These are phyloP conservation scores for Scenedesmus sp. DNA, from an alignment of 163 green algal genomes.

Conservation along the genomic window DNA sequence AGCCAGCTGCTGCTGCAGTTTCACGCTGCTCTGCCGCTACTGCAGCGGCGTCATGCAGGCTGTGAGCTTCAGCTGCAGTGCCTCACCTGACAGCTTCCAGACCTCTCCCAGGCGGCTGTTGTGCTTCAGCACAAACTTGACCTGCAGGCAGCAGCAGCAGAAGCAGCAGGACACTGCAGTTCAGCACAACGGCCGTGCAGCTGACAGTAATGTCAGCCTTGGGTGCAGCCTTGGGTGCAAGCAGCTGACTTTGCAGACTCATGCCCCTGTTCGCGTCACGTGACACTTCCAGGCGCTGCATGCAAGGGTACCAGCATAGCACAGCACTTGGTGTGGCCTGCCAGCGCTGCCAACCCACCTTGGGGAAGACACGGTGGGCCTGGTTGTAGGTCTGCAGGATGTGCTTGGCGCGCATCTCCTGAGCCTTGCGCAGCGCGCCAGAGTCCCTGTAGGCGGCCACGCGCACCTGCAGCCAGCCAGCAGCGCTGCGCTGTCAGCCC, in stretches of 20 bases:
- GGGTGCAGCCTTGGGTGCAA: too few species aligned
- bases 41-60: background rate
- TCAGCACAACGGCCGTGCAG: background rate
- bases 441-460: constrained; percentile 44
- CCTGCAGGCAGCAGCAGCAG: constrained; percentile 37
- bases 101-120: constrained; percentile 56
- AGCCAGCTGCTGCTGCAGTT: background rate
- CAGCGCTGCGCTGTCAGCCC: background rate
- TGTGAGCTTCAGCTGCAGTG: background rate
- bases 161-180: background rate
- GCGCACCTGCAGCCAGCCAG: constrained; percentile 3
- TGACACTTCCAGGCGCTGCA: too few species aligned
- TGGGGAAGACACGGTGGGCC: constrained; percentile 44
- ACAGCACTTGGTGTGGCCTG: background rate
- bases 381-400: constrained; percentile 46
- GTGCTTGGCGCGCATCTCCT: constrained; percentile 16
- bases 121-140: constrained; percentile 59
- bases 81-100: constrained; percentile 55
- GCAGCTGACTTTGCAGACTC: too few species aligned
- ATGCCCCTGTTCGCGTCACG: too few species aligned
- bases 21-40: too few species aligned
- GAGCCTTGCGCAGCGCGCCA: constrained; percentile 13
- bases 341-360: background rate
- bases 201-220: too few species aligned
- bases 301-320: background rate